A percentile compares a stretch with the other conserved stretches of the same genome.
Conservation (phyloP, 352 stramenopile species). For the Aphanomyces cochlioides region DNA sequence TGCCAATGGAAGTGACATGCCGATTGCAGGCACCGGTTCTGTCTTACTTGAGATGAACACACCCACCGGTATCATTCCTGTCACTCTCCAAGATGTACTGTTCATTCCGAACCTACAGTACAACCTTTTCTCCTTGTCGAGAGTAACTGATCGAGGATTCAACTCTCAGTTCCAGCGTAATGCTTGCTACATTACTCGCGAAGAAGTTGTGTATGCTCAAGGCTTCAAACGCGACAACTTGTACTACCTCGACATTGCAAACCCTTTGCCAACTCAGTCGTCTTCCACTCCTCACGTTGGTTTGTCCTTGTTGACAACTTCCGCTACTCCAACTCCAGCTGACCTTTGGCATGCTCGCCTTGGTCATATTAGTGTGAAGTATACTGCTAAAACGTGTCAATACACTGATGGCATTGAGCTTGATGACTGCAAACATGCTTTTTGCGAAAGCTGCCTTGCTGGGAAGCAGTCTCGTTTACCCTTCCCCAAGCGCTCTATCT, state of each 20-base stretch:
- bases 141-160: not conserved
- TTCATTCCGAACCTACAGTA: not conserved
- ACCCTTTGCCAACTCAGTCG: not conserved
- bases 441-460: not conserved
- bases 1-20: too few relatives aligned
- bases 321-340: not conserved
- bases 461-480: not conserved
- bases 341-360: not conserved
- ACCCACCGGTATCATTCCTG: not conserved
- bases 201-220: too few relatives aligned
- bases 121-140: not conserved
- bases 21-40: not conserved
- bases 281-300: not conserved
- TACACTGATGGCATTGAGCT: conserved; percentile 1
- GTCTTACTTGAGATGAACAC: conserved; percentile 1
- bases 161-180: not conserved
- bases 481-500: not conserved
- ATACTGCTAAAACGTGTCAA: not conserved
- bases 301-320: not conserved
- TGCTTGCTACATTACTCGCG: not conserved
- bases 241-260: conserved; percentile 1
- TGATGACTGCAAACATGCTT: not conserved
- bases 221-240: not conserved
- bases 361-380: not conserved
- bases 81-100: not conserved